Evolutionary conservation across 1,284 basidiomycete species (phyloP), one percentile per base, ranked within the genome.

Genomic region (Heterobasidion annosum): DNA sequence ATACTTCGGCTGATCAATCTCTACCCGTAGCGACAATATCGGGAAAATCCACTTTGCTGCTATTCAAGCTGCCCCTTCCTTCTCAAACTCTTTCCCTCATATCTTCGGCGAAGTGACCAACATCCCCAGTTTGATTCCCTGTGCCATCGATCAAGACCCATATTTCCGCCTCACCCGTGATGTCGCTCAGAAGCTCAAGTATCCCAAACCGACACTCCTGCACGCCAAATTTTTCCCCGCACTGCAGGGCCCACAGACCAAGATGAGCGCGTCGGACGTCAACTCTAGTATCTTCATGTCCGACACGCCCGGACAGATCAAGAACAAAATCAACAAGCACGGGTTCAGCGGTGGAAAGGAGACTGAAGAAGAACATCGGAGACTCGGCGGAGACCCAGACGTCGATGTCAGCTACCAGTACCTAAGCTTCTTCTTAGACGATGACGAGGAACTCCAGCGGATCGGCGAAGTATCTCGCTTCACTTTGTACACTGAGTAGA

Each of bases 181-280:
- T 68, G 91, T 94, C 32, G 97, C 97, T 6, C 81, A 81, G 61
- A 90, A 92, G 65, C 83, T 99, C 64, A 96, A 94, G 72, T 97
- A 97, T 73, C 93, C 89, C 54, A 99, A 99, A 70, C 97, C 97
- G 2, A 75, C 88, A 7, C 80, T 98, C 33, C 76, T 99, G 52
- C 94, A 98, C 71, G 83, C 94, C 56, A 97, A 96, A 67, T 99
- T 99, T 80, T 97, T 99, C 75, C 97, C 97, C 5, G 95, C 97
- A 1, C 78, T 99, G 13, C 96, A 98, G 73, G 97, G 97, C 44
- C 90, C 94, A 5, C 93, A 97, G 70, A 97, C 93, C 44, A 99
- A 99, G 75, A 99, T 99, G 97, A 95, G 91, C 65, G 96, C 96
- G 3, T 93, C 90, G 51, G 88, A 95, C 68, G 77, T 85, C 37